phyloP scores from a whole-genome alignment of 2,329 filamentous ascomycete genomes.

The Alternaria brassicae region DNA sequence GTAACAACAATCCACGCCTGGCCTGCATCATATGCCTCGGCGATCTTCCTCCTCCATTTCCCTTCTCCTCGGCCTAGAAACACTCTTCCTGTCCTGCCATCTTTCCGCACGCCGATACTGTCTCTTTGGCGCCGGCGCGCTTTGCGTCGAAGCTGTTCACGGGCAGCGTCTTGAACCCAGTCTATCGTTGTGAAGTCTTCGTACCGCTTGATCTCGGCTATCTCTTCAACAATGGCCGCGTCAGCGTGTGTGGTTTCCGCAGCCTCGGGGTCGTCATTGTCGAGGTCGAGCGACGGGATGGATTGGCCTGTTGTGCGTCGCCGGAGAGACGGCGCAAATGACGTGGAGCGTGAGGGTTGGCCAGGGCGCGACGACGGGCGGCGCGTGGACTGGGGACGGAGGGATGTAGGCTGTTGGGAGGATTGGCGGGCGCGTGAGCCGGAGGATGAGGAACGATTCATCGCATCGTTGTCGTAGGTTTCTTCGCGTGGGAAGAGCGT shows the following conservation, averaged over 20 bases:
- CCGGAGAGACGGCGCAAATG: slow-evolving; percentile 60
- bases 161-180: slow-evolving; percentile 96
- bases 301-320: slow-evolving; percentile 73
- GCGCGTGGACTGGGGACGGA: slow-evolving; percentile 55
- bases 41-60: slow-evolving; percentile 77
- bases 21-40: slow-evolving; percentile 91
- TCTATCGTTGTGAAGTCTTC: slow-evolving; percentile 99
- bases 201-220: slow-evolving; percentile 97
- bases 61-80: slow-evolving; percentile 70
- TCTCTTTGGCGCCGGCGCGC: slow-evolving; percentile 69
- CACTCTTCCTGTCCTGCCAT: slow-evolving; percentile 39
- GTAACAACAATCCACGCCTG: slow-evolving; percentile 99
- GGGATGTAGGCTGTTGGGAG: slow-evolving; percentile 43
- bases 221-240: slow-evolving; percentile 87
- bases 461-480: slow-evolving; percentile 46
- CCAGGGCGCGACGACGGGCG: slow-evolving; percentile 30
- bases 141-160: slow-evolving; percentile 84
- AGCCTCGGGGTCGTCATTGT: slow-evolving; percentile 67
- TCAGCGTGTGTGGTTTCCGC: slow-evolving; percentile 62
- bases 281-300: slow-evolving; percentile 63
- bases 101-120: slow-evolving; percentile 57
- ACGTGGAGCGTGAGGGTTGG: slow-evolving; percentile 47
- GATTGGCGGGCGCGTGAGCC: slow-evolving; percentile 8
- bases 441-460: slow-evolving; percentile 49
- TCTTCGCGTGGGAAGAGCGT: slow-evolving; percentile 4